Conservation (phyloP, 768 basidiomycete genomes). For the Amanita exitialis region DNA sequence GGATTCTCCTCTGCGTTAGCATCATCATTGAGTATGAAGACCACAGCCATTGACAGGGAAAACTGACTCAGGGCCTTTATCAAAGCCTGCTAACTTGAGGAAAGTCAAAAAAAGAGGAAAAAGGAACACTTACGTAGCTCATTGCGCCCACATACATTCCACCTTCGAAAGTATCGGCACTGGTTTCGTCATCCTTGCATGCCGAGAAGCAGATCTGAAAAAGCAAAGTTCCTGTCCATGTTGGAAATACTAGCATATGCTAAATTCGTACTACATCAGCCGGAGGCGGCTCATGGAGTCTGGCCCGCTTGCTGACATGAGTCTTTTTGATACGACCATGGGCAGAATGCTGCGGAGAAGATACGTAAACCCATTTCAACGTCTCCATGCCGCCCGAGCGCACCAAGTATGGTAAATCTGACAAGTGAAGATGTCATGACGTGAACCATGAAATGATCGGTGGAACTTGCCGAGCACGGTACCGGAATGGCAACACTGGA, state of each 20-base stretch:
- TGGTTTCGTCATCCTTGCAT: slow-evolving; percentile 63
- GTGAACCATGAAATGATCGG: slow-evolving; percentile 6
- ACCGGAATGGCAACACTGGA: slow-evolving; percentile 45
- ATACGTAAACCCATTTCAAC: neutral
- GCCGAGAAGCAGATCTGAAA: slow-evolving; percentile 61
- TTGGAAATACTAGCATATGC: neutral
- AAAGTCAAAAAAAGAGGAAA: neutral
- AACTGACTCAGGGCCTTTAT: slow-evolving; percentile 37
- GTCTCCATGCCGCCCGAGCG: slow-evolving; percentile 9
- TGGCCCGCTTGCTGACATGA: slow-evolving; percentile 23
- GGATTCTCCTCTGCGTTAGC: slow-evolving; percentile 32
- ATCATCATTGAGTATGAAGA: neutral
- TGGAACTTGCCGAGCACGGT: slow-evolving; percentile 33
- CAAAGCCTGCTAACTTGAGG: slow-evolving; percentile 41
- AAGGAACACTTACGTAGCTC: slow-evolving; percentile 50
- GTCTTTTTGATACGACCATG: slow-evolving; percentile 40
- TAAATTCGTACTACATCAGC: slow-evolving; percentile 57
- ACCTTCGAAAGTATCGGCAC: slow-evolving; percentile 56
- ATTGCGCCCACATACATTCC: slow-evolving; percentile 70
- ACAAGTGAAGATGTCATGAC: neutral
- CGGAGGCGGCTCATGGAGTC: slow-evolving; percentile 36
- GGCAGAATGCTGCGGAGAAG: slow-evolving; percentile 40
- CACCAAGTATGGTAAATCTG: slow-evolving; percentile 42
- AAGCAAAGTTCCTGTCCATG: neutral
- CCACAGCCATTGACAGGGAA: neutral